phyloP scores from a whole-genome alignment of 352 stramenopile genomes.

The Pilasporangium apinafurcum region DNA sequence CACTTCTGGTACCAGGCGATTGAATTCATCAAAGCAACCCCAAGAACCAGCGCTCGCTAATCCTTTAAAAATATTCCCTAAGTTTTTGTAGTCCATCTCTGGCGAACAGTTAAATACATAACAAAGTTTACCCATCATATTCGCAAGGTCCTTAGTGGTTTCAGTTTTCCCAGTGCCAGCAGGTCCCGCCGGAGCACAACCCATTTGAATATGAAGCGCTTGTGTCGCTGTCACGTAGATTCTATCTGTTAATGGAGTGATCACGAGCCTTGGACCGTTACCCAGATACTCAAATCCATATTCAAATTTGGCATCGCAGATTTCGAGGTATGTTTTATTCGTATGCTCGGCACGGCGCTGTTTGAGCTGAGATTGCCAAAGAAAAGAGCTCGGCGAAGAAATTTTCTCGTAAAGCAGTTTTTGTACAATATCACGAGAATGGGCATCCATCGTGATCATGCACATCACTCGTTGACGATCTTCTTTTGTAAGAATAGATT shows the following conservation, averaged over 20 bases:
- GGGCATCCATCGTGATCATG: constrained; percentile 93
- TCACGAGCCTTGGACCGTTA: constrained; percentile 90
- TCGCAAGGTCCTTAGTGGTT: constrained; percentile 93
- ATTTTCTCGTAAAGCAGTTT: constrained; percentile 88
- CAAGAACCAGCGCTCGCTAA: constrained; percentile 89
- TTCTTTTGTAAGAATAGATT: constrained; percentile 69
- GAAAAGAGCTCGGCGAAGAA: constrained; percentile 60
- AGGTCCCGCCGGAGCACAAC: constrained; percentile 89
- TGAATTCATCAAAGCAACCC: constrained; percentile 97
- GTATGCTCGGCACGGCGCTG: constrained; percentile 36
- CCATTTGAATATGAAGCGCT: constrained; percentile 93
- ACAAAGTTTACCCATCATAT: constrained; percentile 90
- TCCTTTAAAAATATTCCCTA: constrained; percentile 96
- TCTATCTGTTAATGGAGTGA: constrained; percentile 92
- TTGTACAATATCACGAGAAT: constrained; percentile 89
- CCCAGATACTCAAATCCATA: constrained; percentile 96
- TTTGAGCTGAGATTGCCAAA: constrained; percentile 95
- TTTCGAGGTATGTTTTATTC: constrained; percentile 70
- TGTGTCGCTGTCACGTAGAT: constrained; percentile 95
- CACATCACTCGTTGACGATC: constrained; percentile 92
- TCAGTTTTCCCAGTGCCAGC: constrained; percentile 93
- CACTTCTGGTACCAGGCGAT: constrained; percentile 90
- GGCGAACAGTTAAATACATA: constrained; percentile 95
- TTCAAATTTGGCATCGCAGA: constrained; percentile 89
- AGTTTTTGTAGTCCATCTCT: constrained; percentile 95